Evolutionary conservation across 257 asterid species (phyloP), one percentile per base, ranked within the genome.

Genomic region (Apocynum venetum): DNA sequence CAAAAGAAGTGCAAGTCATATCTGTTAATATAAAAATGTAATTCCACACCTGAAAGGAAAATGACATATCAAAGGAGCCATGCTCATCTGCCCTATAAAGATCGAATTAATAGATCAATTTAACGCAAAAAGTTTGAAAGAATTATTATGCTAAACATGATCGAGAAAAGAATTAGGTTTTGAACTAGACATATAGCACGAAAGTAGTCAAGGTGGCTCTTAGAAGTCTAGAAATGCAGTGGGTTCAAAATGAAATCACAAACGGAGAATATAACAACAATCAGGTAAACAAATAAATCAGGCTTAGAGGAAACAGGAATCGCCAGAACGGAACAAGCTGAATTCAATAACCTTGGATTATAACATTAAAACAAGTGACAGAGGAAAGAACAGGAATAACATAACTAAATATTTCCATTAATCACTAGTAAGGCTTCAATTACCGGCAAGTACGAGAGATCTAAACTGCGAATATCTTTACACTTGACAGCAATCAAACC

Each of bases 391-490:
- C 1, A 35, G 46, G 41, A 14, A 66, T 40, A 41, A 66, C 49
- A 66, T 19, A 14, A 38, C 31, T 40, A 65, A 35, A 19, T 67
- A 67, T 40, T 66, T 43, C 13, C 35, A 67, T 41, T 41, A 67
- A 67, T 17, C 72, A 41, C 0, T n/a, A 73, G 72, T 63, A 73
- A 76, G 72, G 83, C 10, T 12, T 71, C 47, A 55, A 72, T 86
- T 91, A 92, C 98, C 96, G 89, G 91, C 90, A 92, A 77, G 84
- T 86, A 89, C 20, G 97, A 94, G 78, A 92, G 93, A 87, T 94
- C 97, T 88, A 92, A 79, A 77, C 87, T 83, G 43, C 91, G 97
- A 73, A 94, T 87, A 20, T 88, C 96, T 77, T 80, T 89, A 73
- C 98, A 92, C 85, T 94, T 92, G 38, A 91, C 92, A 77, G 98